These are phyloP conservation scores for Arctostaphylos glauca DNA, from an alignment of 148 eudicot species.

Conservation along the genomic window DNA sequence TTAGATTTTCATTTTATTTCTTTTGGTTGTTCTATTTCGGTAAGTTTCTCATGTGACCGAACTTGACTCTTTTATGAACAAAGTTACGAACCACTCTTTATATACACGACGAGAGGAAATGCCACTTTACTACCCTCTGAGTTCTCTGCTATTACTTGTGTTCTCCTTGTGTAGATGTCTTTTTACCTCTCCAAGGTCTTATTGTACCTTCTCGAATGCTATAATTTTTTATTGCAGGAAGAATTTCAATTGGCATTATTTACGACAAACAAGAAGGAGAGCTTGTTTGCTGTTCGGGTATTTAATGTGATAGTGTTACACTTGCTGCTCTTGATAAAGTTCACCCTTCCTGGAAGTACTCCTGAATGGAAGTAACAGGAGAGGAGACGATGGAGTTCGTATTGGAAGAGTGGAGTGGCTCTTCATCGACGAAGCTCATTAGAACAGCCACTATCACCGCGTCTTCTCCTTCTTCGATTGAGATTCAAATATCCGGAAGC, in stretches of 20 bases:
- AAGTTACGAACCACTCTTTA: no score
- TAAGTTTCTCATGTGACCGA: no score
- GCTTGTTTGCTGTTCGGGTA: slow-evolving; percentile 98
- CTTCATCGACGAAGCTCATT: slow-evolving; percentile 51
- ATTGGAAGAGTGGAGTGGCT: slow-evolving; percentile 75
- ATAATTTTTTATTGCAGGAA: slow-evolving; percentile 51
- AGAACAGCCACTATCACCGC: slow-evolving; percentile 57
- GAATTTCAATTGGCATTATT: slow-evolving; percentile 90
- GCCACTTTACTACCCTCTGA: not conserved
- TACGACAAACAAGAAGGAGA: slow-evolving; percentile 91
- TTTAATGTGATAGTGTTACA: slow-evolving; percentile 7
- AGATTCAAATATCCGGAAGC: slow-evolving; percentile 38
- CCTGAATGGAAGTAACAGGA: not conserved
- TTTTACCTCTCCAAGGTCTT: not conserved
- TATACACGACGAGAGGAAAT: not conserved
- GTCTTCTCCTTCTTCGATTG: slow-evolving; percentile 26
- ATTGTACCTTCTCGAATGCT: slow-evolving; percentile 8
- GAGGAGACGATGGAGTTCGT: slow-evolving; percentile 13
- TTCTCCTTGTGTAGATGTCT: not conserved
- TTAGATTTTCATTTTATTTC: no score
- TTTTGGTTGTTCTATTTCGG: no score
- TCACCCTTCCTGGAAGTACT: not conserved
- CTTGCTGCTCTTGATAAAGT: slow-evolving; percentile 9
- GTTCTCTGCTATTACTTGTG: not conserved
- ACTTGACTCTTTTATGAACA: no score